A percentile compares a stretch with the other conserved stretches of the same genome.
phyloP scores from a whole-genome alignment of 2,329 filamentous ascomycete genomes.

The Alternaria sp. region DNA sequence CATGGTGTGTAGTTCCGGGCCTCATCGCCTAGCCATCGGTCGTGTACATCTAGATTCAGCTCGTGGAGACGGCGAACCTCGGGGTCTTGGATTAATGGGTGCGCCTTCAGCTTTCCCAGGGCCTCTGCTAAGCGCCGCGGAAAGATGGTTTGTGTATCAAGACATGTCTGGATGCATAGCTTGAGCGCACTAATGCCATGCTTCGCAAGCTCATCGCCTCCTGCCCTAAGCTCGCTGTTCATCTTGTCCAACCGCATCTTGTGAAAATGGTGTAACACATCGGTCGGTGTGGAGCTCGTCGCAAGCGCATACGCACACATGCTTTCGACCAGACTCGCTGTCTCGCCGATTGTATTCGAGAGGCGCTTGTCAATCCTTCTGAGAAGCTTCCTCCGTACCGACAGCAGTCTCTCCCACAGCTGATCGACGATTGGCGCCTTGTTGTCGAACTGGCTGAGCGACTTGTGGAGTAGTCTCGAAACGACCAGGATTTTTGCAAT shows the following conservation, averaged over 20 bases:
- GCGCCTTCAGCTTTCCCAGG: conserved; percentile 72
- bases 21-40: conserved; percentile 81
- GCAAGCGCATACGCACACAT: conserved; percentile 84
- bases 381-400: conserved; percentile 70
- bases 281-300: conserved; percentile 79
- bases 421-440: conserved; percentile 66
- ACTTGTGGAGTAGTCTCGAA: conserved; percentile 77
- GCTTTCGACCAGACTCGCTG: conserved; percentile 69
- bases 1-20: conserved; percentile 87
- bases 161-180: conserved; percentile 78
- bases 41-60: conserved; percentile 78
- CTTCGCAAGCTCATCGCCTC: conserved; percentile 56
- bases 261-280: conserved; percentile 81
- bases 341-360: conserved; percentile 49
- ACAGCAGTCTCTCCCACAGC: conserved; percentile 69
- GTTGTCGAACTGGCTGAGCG: conserved; percentile 64
- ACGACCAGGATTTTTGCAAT: conserved; percentile 74
- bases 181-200: conserved; percentile 71
- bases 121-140: conserved; percentile 76
- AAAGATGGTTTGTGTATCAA: conserved; percentile 78
- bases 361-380: conserved; percentile 67
- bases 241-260: conserved; percentile 75
- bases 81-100: conserved; percentile 75
- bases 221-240: conserved; percentile 65
- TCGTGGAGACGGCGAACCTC: conserved; percentile 72